Conservation (phyloP, 2,329 filamentous ascomycete species). For the Cladobotryum protrusum region DNA sequence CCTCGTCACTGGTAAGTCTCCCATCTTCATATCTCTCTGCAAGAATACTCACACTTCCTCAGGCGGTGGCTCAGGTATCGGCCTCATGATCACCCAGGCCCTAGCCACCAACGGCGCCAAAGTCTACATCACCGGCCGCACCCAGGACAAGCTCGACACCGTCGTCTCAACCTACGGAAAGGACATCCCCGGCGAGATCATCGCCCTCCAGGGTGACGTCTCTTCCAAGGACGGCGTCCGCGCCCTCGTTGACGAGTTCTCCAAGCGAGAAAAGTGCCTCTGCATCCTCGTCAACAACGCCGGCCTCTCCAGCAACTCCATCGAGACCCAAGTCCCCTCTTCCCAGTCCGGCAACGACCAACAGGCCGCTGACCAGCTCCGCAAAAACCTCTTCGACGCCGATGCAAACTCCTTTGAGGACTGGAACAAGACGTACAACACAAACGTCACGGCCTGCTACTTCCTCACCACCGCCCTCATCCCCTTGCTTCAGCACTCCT, state of each 20-base stretch:
- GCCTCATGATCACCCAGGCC: constrained; percentile 62
- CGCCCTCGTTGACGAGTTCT: constrained; percentile 51
- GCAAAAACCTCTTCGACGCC: constrained; percentile 61
- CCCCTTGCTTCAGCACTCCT: constrained; percentile 52
- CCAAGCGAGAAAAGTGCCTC: constrained; percentile 49
- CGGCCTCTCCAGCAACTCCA: constrained; percentile 51
- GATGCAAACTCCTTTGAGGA: constrained; percentile 53
- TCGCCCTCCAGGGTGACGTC: constrained; percentile 56
- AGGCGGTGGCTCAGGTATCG: constrained; percentile 57
- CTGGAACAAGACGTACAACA: constrained; percentile 67
- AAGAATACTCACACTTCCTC: background rate
- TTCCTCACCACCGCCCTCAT: constrained; percentile 58
- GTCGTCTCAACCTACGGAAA: constrained; percentile 53
- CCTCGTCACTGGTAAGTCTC: constrained; percentile 36
- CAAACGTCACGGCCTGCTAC: constrained; percentile 67
- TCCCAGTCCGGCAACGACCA: constrained; percentile 36
- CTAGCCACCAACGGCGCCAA: constrained; percentile 61
- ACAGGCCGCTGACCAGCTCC: constrained; percentile 45
- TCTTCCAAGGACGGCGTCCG: constrained; percentile 55
- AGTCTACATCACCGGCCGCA: constrained; percentile 65
- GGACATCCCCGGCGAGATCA: constrained; percentile 47
- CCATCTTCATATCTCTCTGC: background rate
- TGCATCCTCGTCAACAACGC: constrained; percentile 65
- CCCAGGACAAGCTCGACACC: constrained; percentile 54
- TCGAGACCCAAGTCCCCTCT: constrained; percentile 34